Percentiles rank a stretch among this genome's conserved stretches.
Evolutionary conservation across 2,329 filamentous ascomycete genomes (phyloP).

Genomic region (Fusarium multiceps): DNA sequence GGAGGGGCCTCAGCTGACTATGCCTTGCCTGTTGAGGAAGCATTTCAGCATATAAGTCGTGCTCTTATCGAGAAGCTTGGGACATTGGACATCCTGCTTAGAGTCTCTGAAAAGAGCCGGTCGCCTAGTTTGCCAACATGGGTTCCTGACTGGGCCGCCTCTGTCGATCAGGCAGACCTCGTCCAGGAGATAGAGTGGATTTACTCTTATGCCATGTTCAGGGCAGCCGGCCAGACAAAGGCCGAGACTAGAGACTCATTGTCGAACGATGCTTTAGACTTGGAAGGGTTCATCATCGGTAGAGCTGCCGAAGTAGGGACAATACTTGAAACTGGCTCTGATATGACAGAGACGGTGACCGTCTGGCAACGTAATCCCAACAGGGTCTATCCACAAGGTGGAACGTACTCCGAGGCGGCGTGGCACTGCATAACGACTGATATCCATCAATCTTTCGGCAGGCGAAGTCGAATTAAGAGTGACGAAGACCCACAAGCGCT

Average conservation of each 20-base stretch:
- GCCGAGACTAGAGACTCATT: not conserved
- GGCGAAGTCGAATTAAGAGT: not conserved
- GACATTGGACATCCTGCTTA: not conserved
- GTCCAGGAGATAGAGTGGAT: not conserved
- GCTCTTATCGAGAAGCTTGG: not conserved
- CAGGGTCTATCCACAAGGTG: not conserved
- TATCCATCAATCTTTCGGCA: not conserved
- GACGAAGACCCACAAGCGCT: not conserved
- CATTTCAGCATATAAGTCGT: not conserved
- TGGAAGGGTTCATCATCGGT: not conserved
- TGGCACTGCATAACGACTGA: not conserved
- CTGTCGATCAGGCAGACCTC: not conserved
- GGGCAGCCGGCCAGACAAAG: not conserved
- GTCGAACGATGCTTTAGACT: not conserved
- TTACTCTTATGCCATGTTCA: not conserved
- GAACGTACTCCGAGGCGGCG: not conserved
- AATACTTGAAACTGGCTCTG: too few relatives aligned
- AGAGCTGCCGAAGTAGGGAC: too few relatives aligned
- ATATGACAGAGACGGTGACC: not conserved
- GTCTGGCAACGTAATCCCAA: not conserved
- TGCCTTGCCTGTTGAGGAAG: not conserved
- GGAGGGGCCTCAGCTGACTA: not conserved
- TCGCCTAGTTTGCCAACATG: not conserved
- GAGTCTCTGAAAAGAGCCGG: not conserved
- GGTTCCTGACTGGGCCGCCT: not conserved